These are phyloP conservation scores for Barbatosphaeria neglecta DNA, from an alignment of 495 filamentous ascomycete species.

Conservation along the genomic window DNA sequence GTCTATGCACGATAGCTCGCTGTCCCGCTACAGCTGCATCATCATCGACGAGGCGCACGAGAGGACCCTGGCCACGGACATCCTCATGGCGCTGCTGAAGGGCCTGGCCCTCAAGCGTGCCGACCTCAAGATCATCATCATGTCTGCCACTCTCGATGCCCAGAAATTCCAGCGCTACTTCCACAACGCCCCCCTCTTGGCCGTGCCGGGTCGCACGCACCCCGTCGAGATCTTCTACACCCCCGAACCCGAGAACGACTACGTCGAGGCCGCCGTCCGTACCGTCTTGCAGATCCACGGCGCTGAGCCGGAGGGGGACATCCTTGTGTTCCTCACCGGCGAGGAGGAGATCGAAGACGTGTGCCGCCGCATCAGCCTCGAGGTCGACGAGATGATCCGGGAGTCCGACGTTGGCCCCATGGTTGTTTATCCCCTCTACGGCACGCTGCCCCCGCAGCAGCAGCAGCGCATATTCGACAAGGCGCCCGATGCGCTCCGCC, in stretches of 20 bases:
- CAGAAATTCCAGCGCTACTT: slow-evolving; percentile 99
- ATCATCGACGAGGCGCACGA: slow-evolving; percentile 99
- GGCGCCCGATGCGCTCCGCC: slow-evolving; percentile 58
- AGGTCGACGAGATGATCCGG: slow-evolving; percentile 79
- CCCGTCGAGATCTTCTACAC: slow-evolving; percentile 99
- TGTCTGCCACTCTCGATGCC: slow-evolving; percentile 94
- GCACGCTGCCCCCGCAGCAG: slow-evolving; percentile 78
- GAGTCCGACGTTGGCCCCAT: slow-evolving; percentile 86
- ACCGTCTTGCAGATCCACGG: slow-evolving; percentile 96
- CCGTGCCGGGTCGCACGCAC: slow-evolving; percentile 90
- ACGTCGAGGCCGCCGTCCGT: slow-evolving; percentile 86
- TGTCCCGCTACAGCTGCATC: slow-evolving; percentile 89
- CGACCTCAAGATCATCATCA: slow-evolving; percentile 94
- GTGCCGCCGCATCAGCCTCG: slow-evolving; percentile 76
- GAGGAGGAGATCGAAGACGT: slow-evolving; percentile 99
- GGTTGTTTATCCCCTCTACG: slow-evolving; percentile 87
- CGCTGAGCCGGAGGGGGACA: slow-evolving; percentile 84
- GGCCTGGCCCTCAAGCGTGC: slow-evolving; percentile 65
- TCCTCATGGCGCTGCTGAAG: slow-evolving; percentile 90
- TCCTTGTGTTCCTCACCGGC: slow-evolving; percentile 91
- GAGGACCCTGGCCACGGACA: slow-evolving; percentile 87
- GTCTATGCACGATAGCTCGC: slow-evolving; percentile 91
- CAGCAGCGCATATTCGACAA: slow-evolving; percentile 94
- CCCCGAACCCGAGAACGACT: slow-evolving; percentile 89
- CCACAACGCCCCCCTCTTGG: slow-evolving; percentile 81